phyloP scores from a whole-genome alignment of 1,284 basidiomycete species.

The Microbotryomycetes sp. region DNA sequence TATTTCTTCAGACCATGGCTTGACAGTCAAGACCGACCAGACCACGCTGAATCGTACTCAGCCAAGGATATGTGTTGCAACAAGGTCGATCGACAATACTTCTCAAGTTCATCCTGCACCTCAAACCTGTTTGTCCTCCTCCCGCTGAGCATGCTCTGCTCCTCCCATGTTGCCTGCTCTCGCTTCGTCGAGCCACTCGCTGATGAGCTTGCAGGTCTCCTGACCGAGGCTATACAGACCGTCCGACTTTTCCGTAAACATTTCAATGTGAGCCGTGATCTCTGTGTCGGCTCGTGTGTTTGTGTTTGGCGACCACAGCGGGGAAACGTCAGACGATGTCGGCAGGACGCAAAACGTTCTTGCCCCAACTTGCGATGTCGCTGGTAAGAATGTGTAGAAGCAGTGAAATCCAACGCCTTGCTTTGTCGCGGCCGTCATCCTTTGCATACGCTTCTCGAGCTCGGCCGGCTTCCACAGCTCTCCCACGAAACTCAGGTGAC shows the following conservation, averaged over 20 bases:
- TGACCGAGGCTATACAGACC: slow-evolving; percentile 25
- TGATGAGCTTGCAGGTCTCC: slow-evolving; percentile 21
- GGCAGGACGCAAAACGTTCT: slow-evolving; percentile 32
- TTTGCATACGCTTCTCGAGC: slow-evolving; percentile 17
- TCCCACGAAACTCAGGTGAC: slow-evolving; percentile 30
- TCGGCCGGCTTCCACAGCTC: slow-evolving; percentile 30
- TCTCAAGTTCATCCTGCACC: no score
- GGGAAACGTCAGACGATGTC: background rate
- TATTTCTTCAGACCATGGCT: no score
- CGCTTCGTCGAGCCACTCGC: slow-evolving; percentile 24
- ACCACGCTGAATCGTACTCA: no score
- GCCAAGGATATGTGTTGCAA: no score
- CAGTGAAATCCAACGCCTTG: slow-evolving; percentile 29
- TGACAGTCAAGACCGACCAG: no score
- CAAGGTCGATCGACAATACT: no score
- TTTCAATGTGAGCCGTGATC: slow-evolving; percentile 29
- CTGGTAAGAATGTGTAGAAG: slow-evolving; percentile 30
- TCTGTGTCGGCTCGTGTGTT: slow-evolving; percentile 23
- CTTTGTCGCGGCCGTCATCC: slow-evolving; percentile 6
- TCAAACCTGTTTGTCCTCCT: background rate
- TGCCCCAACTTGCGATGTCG: background rate
- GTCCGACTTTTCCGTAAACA: slow-evolving; percentile 29
- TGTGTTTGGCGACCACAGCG: slow-evolving; percentile 19
- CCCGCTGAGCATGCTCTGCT: slow-evolving; percentile 6
- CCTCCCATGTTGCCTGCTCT: slow-evolving; percentile 21